Evolutionary conservation across 805 yeast species (phyloP).

Genomic region (Nakazawaea peltata): DNA sequence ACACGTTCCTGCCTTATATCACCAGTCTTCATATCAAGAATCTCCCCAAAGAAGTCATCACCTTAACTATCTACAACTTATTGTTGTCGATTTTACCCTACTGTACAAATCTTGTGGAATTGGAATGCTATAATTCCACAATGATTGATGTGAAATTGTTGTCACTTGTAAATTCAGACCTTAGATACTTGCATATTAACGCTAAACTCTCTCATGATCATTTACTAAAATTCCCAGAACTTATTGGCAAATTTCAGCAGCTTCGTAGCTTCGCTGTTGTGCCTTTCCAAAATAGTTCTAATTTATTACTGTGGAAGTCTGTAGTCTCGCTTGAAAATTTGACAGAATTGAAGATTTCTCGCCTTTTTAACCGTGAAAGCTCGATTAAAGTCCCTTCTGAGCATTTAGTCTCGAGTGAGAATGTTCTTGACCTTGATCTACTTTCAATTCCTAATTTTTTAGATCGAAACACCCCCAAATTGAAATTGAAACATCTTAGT

Average conservation of each 20-base stretch:
- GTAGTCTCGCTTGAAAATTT: background rate
- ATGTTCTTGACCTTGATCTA: conserved; percentile 1
- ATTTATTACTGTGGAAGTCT: background rate
- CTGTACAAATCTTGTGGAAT: background rate
- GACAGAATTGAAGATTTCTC: background rate
- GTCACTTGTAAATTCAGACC: background rate
- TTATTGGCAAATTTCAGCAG: background rate
- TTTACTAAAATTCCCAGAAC: background rate
- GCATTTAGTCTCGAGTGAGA: conserved; percentile 2
- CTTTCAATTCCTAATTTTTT: too few species aligned
- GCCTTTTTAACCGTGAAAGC: conserved; percentile 2
- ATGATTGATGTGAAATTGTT: conserved; percentile 2
- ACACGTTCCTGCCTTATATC: too few species aligned
- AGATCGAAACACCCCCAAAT: too few species aligned
- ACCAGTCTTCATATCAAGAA: too few species aligned
- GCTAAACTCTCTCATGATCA: background rate
- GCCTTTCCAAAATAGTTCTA: conserved; percentile 2
- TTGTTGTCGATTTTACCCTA: background rate
- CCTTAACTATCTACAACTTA: background rate
- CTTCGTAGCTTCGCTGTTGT: background rate
- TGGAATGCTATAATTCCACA: conserved; percentile 3
- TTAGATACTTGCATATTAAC: conserved; percentile 1
- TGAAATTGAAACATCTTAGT: background rate
- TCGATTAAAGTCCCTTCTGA: conserved; percentile 1
- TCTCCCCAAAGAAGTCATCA: conserved; percentile 2